A percentile compares a stretch with the other conserved stretches of the same genome.
Evolutionary conservation across 2,329 filamentous ascomycete genomes (phyloP).

Genomic region (Immersiporthe knoxdaviesiana): DNA sequence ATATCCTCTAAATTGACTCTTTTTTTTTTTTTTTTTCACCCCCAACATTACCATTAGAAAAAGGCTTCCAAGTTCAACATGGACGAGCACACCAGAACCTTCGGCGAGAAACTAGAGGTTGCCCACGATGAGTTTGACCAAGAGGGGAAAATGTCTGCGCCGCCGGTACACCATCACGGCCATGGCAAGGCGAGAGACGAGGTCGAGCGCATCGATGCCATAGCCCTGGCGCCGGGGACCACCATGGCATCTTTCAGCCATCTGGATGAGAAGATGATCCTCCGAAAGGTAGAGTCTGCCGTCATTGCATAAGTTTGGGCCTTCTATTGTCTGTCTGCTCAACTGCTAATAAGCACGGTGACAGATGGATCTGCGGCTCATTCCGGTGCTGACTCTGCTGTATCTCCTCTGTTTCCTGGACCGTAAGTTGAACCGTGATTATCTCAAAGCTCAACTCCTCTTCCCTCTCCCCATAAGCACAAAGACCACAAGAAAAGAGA

Average conservation of each 20-base stretch:
- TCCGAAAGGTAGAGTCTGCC: slow-evolving; percentile 53
- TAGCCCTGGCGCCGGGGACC: slow-evolving; percentile 27
- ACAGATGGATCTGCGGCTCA: slow-evolving; percentile 59
- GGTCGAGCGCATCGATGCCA: slow-evolving; percentile 29
- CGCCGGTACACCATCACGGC: slow-evolving; percentile 3
- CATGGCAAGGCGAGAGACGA: slow-evolving; percentile 23
- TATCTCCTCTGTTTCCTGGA: slow-evolving; percentile 74
- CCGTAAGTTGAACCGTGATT: slow-evolving; percentile 36
- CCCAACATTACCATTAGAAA: no score
- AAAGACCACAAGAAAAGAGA: not conserved
- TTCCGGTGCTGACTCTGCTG: slow-evolving; percentile 67
- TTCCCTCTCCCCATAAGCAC: not conserved
- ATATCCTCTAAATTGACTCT: not conserved
- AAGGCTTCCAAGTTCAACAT: not conserved
- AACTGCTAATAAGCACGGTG: not conserved
- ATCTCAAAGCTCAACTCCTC: not conserved
- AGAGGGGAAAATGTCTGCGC: not conserved
- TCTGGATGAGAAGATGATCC: slow-evolving; percentile 59
- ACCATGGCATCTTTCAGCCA: slow-evolving; percentile 39
- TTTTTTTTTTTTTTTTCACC: no score
- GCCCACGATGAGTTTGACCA: slow-evolving; percentile 22
- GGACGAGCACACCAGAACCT: not conserved
- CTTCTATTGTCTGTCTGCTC: slow-evolving; percentile 59
- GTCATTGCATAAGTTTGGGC: slow-evolving; percentile 58
- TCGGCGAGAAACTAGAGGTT: slow-evolving; percentile 22